These are phyloP conservation scores for Trypanosoma congolense DNA, from an alignment of 208 protist species.

Conservation along the genomic window DNA sequence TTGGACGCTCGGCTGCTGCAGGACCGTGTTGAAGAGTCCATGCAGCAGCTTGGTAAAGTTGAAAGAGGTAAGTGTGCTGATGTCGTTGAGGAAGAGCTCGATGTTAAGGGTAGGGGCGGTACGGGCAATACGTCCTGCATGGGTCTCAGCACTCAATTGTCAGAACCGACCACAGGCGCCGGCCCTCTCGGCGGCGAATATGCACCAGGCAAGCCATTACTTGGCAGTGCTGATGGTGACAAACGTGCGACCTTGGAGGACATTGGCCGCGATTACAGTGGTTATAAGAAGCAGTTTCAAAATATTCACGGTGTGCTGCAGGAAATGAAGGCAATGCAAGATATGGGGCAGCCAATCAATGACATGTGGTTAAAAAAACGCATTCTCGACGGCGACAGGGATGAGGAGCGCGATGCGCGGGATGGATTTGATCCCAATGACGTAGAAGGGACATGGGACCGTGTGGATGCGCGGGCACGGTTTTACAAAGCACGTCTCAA, in stretches of 20 bases:
- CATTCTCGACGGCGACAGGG: slow-evolving; percentile 31
- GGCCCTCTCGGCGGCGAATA: slow-evolving; percentile 30
- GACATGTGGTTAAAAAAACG: slow-evolving; percentile 79
- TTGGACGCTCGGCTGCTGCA: slow-evolving; percentile 67
- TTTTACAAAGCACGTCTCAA: slow-evolving; percentile 87
- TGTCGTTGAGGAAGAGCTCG: slow-evolving; percentile 21
- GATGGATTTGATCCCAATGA: slow-evolving; percentile 74
- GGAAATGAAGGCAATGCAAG: slow-evolving; percentile 73
- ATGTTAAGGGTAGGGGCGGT: slow-evolving; percentile 11
- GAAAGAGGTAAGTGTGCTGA: slow-evolving; percentile 2
- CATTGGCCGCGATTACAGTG: slow-evolving; percentile 46
- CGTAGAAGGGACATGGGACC: slow-evolving; percentile 80
- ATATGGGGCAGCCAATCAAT: slow-evolving; percentile 66
- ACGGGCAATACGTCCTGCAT: slow-evolving; percentile 17
- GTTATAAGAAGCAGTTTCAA: slow-evolving; percentile 75
- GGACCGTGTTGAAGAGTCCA: slow-evolving; percentile 56
- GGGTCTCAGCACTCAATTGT: slow-evolving; percentile 12
- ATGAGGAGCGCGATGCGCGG: slow-evolving; percentile 36
- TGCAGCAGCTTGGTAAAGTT: slow-evolving; percentile 29
- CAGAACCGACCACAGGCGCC: not conserved
- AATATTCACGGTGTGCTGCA: slow-evolving; percentile 66
- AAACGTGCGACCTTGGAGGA: slow-evolving; percentile 22
- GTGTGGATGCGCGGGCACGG: slow-evolving; percentile 67
- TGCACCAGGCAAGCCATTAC: not conserved
- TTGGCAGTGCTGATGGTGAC: slow-evolving; percentile 10